phyloP scores from a whole-genome alignment of 495 filamentous ascomycete species.

The Platismatia glauca region DNA sequence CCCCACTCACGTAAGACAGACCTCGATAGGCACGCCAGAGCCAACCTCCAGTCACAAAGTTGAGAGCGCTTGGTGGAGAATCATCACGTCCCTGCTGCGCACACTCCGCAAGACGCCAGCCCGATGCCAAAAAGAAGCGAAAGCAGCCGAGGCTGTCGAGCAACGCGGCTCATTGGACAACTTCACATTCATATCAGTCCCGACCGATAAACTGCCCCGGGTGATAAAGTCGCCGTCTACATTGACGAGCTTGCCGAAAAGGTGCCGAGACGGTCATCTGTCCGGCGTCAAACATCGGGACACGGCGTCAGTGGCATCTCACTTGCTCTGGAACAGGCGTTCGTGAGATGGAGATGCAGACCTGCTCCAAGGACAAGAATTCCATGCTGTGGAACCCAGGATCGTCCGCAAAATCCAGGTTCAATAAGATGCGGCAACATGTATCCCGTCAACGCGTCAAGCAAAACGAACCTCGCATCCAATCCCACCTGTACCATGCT shows the following conservation, averaged over 20 bases:
- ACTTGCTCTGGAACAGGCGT: not conserved
- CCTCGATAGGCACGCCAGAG: not conserved
- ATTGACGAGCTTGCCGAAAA: conserved; percentile 28
- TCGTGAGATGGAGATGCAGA: not conserved
- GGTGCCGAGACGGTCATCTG: not conserved
- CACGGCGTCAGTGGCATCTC: not conserved
- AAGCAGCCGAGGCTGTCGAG: not conserved
- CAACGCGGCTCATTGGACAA: conserved; percentile 2
- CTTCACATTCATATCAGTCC: conserved; percentile 34
- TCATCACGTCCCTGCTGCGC: not conserved
- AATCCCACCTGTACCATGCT: not conserved
- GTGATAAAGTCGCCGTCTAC: conserved; percentile 34
- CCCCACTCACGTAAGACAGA: not conserved
- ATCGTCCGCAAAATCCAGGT: not conserved
- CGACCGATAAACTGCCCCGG: conserved; percentile 28
- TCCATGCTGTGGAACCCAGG: not conserved
- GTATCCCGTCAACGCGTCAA: not conserved
- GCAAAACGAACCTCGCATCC: not conserved
- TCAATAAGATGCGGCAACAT: not conserved
- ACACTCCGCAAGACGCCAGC: not conserved
- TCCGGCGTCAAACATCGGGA: not conserved
- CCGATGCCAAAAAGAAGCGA: not conserved
- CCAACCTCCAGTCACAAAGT: not conserved
- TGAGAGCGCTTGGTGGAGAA: not conserved
- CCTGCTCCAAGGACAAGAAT: not conserved